Base-by-base conservation (phyloP, 1,284 basidiomycete genomes). In the Marasmius tenuissimus region DNA sequence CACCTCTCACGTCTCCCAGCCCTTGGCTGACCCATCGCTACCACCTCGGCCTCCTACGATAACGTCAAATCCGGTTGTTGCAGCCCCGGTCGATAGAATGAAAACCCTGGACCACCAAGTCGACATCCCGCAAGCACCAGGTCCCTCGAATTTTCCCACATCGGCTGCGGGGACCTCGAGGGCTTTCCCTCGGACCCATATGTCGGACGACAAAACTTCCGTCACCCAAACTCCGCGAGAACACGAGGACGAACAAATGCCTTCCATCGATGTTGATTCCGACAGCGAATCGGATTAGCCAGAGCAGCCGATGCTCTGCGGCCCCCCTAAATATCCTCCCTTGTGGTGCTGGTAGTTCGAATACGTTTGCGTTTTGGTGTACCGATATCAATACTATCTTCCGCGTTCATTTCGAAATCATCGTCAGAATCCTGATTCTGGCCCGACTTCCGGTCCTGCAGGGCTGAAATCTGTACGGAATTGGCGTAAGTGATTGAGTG, bases 181-280 rank as follows among this genome's bases (percentile, higher is more conserved):
- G 27, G 27, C 4, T 27, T 4, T 27, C 27, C 27, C 27, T 27
- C 27, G 27, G 27, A 27, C 51, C 12, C 51, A 49, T 39, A 20
- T 35, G 58, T 40, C 63, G 40, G 22, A 33, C 16, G 16, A 34
- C 5, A 38, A 54, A 35, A 49, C 10, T 12, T 18, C 60, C 12
- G 57, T 55, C 18, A 57, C 12, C 55, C 63, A 12, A 68, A 70
- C 66, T 58, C 61, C 18, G 64, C 45, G 71, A 37, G 71, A 74
- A 35, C 84, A 81, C 22, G 81, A 82, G 49, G 81, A 84, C 64
- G 83, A 84, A 69, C 78, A 76, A 33, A 79, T 88, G 67, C 86
- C 87, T 1, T 67, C 74, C 38, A 82, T 86, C 27, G 76, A 85
- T 66, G 67, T 83, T 67, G 79, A 72, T 57, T 85, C 84, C 6